A percentile compares a stretch with the other conserved stretches of the same genome.
Conservation (phyloP, 2,329 filamentous ascomycete species). For the Fusarium compactum region DNA sequence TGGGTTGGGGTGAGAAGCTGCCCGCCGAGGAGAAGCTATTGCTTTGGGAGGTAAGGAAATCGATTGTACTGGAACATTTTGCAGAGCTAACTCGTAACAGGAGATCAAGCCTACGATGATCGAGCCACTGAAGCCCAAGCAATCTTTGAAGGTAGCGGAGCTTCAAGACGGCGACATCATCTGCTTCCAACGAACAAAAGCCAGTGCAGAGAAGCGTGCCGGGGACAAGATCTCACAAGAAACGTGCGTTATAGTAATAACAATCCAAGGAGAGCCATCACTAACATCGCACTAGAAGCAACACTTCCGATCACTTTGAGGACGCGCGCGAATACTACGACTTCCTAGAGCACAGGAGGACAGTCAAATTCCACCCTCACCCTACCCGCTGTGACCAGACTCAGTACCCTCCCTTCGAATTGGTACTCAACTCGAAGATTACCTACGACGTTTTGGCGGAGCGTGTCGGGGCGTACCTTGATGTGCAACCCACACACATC, state of each 20-base stretch:
- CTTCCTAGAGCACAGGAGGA: slow-evolving; percentile 86
- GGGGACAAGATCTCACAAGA: slow-evolving; percentile 50
- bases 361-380: slow-evolving; percentile 81
- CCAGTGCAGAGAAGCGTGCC: slow-evolving; percentile 46
- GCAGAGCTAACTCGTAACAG: slow-evolving; percentile 49
- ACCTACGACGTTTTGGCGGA: slow-evolving; percentile 88
- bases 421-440: slow-evolving; percentile 88
- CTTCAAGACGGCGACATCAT: slow-evolving; percentile 98
- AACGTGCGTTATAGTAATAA: slow-evolving; percentile 43
- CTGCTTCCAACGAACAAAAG: slow-evolving; percentile 82
- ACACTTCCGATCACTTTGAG: slow-evolving; percentile 64
- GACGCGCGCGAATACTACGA: slow-evolving; percentile 93
- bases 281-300: slow-evolving; percentile 38
- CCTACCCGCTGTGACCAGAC: slow-evolving; percentile 66
- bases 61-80: neutral
- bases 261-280: neutral
- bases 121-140: slow-evolving; percentile 90
- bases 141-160: slow-evolving; percentile 89
- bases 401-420: slow-evolving; percentile 75
- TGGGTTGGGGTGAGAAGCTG: slow-evolving; percentile 86
- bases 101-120: slow-evolving; percentile 99
- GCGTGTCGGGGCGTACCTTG: slow-evolving; percentile 82
- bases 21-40: slow-evolving; percentile 69
- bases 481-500: slow-evolving; percentile 85
- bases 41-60: slow-evolving; percentile 78